Percentiles rank a stretch among this genome's conserved stretches.
Evolutionary conservation across 441 rosid genomes (phyloP).

Genomic region (Metrosideros polymorpha): DNA sequence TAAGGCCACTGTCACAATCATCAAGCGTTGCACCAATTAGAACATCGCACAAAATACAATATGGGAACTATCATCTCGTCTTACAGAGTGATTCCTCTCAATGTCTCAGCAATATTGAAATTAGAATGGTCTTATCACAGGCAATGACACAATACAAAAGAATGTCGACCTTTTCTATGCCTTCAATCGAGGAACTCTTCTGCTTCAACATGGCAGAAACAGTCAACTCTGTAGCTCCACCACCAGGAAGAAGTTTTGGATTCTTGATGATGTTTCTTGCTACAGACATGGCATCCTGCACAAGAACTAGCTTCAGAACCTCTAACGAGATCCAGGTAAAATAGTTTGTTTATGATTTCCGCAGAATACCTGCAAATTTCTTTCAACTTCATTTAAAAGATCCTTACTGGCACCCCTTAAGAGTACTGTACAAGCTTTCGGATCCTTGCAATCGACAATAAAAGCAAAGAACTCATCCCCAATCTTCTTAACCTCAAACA

Average conservation of each 20-base stretch:
- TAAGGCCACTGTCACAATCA: conserved; percentile 73
- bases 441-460: conserved; percentile 85
- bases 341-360: neutral
- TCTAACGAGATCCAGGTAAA: neutral
- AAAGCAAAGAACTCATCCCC: conserved; percentile 88
- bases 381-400: conserved; percentile 88
- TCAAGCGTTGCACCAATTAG: neutral
- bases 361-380: conserved; percentile 70
- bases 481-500: conserved; percentile 86
- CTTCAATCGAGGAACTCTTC: conserved; percentile 83
- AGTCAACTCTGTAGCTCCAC: conserved; percentile 85
- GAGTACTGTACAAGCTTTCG: conserved; percentile 87
- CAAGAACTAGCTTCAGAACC: conserved; percentile 6
- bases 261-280: conserved; percentile 93
- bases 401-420: conserved; percentile 95
- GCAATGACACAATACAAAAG: neutral
- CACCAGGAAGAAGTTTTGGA: conserved; percentile 95
- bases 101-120: neutral
- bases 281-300: conserved; percentile 91
- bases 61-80: neutral
- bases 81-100: neutral
- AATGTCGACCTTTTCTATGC: conserved; percentile 67
- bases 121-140: neutral
- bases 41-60: neutral
- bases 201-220: conserved; percentile 86